phyloP scores from a whole-genome alignment of 176 grass and related monocot genomes.

The Eragrostis curvula region DNA sequence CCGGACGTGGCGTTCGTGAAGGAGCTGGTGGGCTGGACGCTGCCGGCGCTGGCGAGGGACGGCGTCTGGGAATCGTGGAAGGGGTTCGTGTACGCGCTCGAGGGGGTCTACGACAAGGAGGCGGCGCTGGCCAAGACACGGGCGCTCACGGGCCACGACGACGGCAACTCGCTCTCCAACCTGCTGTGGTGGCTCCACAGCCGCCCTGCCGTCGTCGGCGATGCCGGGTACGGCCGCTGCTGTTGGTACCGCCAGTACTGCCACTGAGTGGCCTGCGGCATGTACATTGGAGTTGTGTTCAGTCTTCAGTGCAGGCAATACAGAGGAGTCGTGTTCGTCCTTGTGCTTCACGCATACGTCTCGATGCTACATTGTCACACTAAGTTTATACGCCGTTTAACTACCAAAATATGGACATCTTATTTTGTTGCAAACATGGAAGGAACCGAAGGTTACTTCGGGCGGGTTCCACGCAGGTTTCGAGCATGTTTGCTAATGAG shows the following conservation, averaged over 20 bases:
- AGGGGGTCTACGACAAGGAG: constrained; percentile 76
- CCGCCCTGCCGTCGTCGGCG: constrained; percentile 39
- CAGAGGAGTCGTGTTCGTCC: constrained; percentile 17
- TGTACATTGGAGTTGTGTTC: too few relatives aligned
- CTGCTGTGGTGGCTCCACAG: constrained; percentile 96
- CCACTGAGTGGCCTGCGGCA: constrained; percentile 47
- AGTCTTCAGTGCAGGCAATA: not conserved
- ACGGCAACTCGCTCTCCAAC: constrained; percentile 90
- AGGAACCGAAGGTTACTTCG: too few relatives aligned
- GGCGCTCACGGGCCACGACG: constrained; percentile 55
- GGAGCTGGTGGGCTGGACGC: constrained; percentile 80
- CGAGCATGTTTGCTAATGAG: too few relatives aligned
- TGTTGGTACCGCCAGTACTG: constrained; percentile 93
- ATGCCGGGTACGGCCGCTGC: constrained; percentile 25
- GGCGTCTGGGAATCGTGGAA: constrained; percentile 91
- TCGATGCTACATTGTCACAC: not conserved
- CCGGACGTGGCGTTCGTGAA: constrained; percentile 59
- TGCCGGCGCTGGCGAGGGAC: constrained; percentile 63
- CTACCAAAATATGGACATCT: too few relatives aligned
- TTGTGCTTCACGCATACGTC: not conserved
- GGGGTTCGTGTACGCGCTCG: constrained; percentile 87
- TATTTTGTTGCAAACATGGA: too few relatives aligned
- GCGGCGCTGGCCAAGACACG: constrained; percentile 61
- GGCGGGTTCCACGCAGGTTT: too few relatives aligned
- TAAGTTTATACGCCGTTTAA: too few relatives aligned